phyloP scores from a whole-genome alignment of 805 yeast genomes.

The Candida sakaeoensis region DNA sequence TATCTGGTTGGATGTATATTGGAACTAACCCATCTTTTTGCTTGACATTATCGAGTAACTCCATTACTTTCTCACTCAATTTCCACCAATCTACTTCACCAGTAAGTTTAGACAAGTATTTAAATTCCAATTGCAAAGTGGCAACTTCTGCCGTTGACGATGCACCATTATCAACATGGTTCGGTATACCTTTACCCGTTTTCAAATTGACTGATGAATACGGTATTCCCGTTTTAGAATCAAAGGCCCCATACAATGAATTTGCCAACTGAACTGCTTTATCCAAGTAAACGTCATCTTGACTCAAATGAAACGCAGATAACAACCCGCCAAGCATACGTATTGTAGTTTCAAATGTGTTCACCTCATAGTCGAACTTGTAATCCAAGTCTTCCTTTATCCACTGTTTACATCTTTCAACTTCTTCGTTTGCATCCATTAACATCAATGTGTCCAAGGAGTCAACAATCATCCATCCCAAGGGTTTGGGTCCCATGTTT shows the following conservation, averaged over 20 bases:
- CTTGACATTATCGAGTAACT: constrained; percentile 59
- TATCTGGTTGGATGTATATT: constrained; percentile 69
- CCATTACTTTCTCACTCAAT: constrained; percentile 69
- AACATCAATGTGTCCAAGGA: constrained; percentile 76
- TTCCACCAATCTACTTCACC: constrained; percentile 81
- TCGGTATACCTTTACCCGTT: constrained; percentile 56
- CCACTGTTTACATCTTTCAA: constrained; percentile 68
- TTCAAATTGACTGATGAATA: constrained; percentile 72
- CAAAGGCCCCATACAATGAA: constrained; percentile 66
- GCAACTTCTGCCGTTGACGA: constrained; percentile 88
- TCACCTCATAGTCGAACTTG: constrained; percentile 69
- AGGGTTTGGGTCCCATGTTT: constrained; percentile 76
- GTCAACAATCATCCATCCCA: constrained; percentile 94
- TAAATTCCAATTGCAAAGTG: constrained; percentile 82
- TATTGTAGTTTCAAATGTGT: constrained; percentile 90
- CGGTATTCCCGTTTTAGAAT: constrained; percentile 66
- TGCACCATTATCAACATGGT: constrained; percentile 70
- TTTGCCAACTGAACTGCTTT: constrained; percentile 80
- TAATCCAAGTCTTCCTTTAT: constrained; percentile 65
- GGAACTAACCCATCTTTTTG: constrained; percentile 80
- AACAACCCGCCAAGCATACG: constrained; percentile 92
- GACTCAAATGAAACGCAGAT: constrained; percentile 71
- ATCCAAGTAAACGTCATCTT: constrained; percentile 67
- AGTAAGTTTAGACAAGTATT: constrained; percentile 73
- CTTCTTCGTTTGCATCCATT: constrained; percentile 67